Evolutionary conservation across 2,329 filamentous ascomycete species (phyloP).

Genomic region (Colletotrichum destructivum): DNA sequence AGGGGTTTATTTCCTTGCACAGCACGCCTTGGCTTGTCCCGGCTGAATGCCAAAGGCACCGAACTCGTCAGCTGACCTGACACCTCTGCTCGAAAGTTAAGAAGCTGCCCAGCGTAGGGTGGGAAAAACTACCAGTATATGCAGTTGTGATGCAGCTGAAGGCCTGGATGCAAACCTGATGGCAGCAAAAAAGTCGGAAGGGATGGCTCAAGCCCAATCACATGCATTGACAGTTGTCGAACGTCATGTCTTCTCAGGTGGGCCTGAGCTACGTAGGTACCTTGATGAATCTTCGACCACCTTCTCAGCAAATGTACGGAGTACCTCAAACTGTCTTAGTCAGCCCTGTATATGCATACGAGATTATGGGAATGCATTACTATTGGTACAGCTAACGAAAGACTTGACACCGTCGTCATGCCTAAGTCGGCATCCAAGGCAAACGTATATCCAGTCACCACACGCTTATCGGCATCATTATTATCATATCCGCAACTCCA

Average conservation of each 20-base stretch:
- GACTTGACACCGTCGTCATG: no score
- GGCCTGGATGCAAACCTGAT: background rate
- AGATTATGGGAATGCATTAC: background rate
- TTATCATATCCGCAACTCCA: background rate
- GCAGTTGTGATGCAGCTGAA: background rate
- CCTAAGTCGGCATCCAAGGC: background rate
- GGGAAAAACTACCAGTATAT: background rate
- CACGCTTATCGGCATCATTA: background rate
- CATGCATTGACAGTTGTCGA: background rate
- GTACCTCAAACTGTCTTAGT: background rate
- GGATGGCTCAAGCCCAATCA: conserved; percentile 1
- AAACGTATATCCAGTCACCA: background rate
- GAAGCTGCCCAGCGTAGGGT: background rate
- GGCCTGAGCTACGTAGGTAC: background rate
- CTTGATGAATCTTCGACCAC: background rate
- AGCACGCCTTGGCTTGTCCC: background rate
- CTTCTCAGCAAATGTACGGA: background rate
- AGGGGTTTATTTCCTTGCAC: no score
- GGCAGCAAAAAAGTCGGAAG: background rate
- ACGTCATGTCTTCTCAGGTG: background rate
- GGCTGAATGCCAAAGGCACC: background rate
- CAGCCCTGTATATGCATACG: background rate
- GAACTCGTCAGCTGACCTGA: background rate
- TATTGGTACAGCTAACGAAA: background rate
- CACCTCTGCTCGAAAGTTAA: no score